Base-by-base conservation (phyloP, 345 rosid genomes). In the Camelina laxa region DNA sequence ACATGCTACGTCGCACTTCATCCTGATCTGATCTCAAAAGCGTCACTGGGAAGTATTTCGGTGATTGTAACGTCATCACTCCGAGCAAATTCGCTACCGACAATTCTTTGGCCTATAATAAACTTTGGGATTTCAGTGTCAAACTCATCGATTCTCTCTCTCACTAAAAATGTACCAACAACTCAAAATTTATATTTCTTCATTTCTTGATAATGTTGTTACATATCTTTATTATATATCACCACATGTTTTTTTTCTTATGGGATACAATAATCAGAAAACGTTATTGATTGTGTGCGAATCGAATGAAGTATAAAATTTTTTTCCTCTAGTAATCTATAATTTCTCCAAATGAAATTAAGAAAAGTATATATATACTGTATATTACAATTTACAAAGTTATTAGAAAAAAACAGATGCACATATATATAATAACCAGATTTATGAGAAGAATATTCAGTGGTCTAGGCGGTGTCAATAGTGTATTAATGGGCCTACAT, bases 1-100 rank as follows among this genome's bases (percentile, higher is more conserved):
- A 85, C 93, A 24, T 94, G 97, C 82, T 90, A 90, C 69, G 91
- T 80, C 0, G 97, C 97, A 3, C 89, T 95, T 8, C 96, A 92
- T 78, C 97, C 93, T 15, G 75, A 41, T 4, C 93, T 15, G 75
- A 41, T 4, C 19, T 94, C 68, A 82, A 81, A 82, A 91, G 88
- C 0, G 92, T 84, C n/a, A 85, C 79, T 0, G 96, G 97, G 9
- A 90, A 90, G 39, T 94, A 92, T 78, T 92, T 79, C 65, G 75
- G 42, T 3, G 97, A 94, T 60, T 94, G 96, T 81, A 92, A 94
- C 20, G 84, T 84, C 72, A 9, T 44, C 42, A 49, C 67, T 33
- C 86, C 97, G 2, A 90, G 89, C 62, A 47, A 74, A 24, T 60
- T 72, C 20, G 97, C 89, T 2, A 80, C 49, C 22, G 84, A 94